These are phyloP conservation scores for Rhizophora mangle DNA, from an alignment of 345 rosid genomes.

Conservation along the genomic window DNA sequence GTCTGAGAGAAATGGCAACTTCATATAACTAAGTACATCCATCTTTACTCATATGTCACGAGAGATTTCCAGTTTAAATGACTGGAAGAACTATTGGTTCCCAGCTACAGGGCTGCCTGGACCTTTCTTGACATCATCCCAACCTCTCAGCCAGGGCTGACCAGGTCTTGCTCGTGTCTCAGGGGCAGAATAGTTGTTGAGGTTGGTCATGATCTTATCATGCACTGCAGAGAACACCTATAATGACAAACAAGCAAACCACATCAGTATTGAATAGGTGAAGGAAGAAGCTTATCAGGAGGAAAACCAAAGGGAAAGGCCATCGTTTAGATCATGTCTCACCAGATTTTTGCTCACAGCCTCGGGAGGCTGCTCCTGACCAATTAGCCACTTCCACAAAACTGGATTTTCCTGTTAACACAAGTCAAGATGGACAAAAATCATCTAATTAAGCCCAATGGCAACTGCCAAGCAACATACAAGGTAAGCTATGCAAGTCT, in stretches of 20 bases:
- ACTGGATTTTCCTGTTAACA: conserved; percentile 80
- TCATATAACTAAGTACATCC: too few species aligned
- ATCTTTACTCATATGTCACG: neutral
- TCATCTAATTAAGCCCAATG: too few species aligned
- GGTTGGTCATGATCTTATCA: conserved; percentile 63
- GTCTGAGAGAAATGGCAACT: too few species aligned
- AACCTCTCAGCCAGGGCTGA: conserved; percentile 71
- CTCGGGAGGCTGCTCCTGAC: conserved; percentile 87
- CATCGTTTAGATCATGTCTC: conserved; percentile 17
- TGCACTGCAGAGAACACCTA: conserved; percentile 73
- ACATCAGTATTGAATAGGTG: neutral
- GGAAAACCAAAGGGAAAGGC: neutral
- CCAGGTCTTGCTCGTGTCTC: conserved; percentile 60
- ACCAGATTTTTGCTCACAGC: conserved; percentile 67
- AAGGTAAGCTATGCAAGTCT: too few species aligned
- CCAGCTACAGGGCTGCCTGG: conserved; percentile 46
- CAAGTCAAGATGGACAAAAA: neutral
- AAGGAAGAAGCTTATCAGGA: neutral
- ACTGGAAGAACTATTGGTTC: conserved; percentile 42
- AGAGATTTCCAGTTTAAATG: neutral
- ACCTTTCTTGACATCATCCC: conserved; percentile 69
- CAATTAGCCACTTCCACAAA: conserved; percentile 92
- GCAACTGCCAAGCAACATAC: too few species aligned
- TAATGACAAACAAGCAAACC: conserved; percentile 5
- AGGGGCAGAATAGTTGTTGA: conserved; percentile 47